phyloP scores from a whole-genome alignment of 805 yeast species.

The Hyphopichia homilentoma region DNA sequence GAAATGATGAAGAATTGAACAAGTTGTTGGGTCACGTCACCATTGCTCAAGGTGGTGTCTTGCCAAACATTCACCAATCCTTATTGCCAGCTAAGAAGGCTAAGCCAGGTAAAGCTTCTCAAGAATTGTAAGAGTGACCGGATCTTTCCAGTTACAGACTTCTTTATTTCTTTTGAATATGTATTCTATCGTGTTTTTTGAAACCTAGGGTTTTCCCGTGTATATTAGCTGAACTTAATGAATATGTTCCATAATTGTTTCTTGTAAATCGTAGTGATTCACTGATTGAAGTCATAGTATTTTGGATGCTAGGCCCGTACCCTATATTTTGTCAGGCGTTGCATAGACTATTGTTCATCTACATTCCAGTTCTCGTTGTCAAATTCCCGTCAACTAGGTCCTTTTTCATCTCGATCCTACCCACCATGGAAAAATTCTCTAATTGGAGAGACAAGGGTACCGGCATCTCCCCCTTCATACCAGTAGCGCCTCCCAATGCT shows the following conservation, averaged over 20 bases:
- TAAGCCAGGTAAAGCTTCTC: conserved; percentile 59
- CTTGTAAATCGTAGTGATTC: no score
- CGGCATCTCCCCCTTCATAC: conserved; percentile 89
- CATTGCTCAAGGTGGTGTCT: conserved; percentile 98
- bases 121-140: conserved; percentile 47
- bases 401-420: no score
- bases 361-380: no score
- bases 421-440: conserved; percentile 79
- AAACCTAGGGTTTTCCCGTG: conserved; percentile 6
- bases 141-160: not conserved
- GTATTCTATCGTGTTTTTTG: conserved; percentile 1
- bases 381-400: no score
- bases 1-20: conserved; percentile 98
- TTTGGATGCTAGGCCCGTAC: no score
- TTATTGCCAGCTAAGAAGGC: conserved; percentile 78
- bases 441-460: conserved; percentile 87
- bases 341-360: no score
- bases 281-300: no score
- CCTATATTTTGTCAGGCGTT: no score
- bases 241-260: conserved; percentile 1
- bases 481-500: conserved; percentile 31
- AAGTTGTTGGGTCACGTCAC: conserved; percentile 89
- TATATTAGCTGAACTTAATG: conserved; percentile 13
- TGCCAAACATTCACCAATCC: conserved; percentile 94
- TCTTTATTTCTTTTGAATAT: conserved; percentile 1